Percentiles rank a stretch among this genome's conserved stretches.
Conservation (phyloP, 140 eudicot species). For the Oenanthe javanica region DNA sequence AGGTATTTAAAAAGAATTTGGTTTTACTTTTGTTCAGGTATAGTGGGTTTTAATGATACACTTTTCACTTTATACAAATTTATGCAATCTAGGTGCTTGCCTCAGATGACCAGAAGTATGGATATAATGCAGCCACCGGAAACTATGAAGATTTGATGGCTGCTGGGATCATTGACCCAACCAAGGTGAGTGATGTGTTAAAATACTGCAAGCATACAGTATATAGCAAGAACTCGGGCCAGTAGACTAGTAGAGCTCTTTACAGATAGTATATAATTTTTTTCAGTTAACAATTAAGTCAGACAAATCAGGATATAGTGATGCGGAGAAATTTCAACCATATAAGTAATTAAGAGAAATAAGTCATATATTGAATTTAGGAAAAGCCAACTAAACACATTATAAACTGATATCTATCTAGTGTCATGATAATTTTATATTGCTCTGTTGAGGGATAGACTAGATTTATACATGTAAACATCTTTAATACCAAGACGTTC, state of each 20-base stretch:
- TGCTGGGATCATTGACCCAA: constrained; percentile 94
- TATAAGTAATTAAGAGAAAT: background rate
- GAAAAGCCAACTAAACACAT: background rate
- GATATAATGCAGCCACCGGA: constrained; percentile 88
- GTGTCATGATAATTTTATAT: background rate
- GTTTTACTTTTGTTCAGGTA: background rate
- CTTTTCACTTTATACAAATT: background rate
- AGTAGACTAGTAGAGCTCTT: background rate
- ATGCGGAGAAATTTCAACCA: background rate
- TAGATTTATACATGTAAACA: background rate
- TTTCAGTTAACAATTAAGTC: background rate
- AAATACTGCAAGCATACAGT: background rate
- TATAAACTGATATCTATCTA: background rate
- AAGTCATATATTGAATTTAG: background rate
- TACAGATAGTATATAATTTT: background rate
- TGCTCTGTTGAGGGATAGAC: background rate
- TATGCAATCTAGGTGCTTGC: constrained; percentile 51
- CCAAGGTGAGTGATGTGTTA: constrained; percentile 49
- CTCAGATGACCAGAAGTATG: constrained; percentile 49
- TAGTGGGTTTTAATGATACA: background rate
- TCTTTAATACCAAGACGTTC: background rate
- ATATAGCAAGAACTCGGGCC: background rate
- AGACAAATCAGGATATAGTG: background rate
- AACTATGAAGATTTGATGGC: constrained; percentile 85
- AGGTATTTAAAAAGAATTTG: constrained; percentile 25